Percentiles rank a stretch among this genome's conserved stretches.
These are phyloP conservation scores for Xylariaceae sp. DNA, from an alignment of 2,329 filamentous ascomycete species.

Conservation along the genomic window DNA sequence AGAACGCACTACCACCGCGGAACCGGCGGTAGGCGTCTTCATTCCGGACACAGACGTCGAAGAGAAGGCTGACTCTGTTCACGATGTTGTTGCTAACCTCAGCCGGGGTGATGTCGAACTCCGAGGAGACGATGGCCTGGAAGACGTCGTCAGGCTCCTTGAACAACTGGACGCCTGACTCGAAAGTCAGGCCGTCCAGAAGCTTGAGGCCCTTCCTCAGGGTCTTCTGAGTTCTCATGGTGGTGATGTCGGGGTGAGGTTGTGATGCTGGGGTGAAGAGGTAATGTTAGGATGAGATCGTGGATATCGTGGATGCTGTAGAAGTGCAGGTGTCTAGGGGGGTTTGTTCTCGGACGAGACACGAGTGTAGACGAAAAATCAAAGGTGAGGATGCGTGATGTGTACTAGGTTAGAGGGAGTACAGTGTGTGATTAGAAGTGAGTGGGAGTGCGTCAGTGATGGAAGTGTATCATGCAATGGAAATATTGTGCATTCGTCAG, in stretches of 20 bases:
- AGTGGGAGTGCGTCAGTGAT: no score
- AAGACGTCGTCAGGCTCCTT: slow-evolving; percentile 1
- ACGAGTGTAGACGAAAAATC: no score
- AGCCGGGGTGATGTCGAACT: not conserved
- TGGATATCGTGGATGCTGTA: no score
- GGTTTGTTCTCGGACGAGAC: no score
- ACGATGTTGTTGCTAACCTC: not conserved
- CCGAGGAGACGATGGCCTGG: not conserved
- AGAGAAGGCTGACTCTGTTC: not conserved
- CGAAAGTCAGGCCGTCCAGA: slow-evolving; percentile 9
- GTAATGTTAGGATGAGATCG: no score
- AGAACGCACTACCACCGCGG: slow-evolving; percentile 17
- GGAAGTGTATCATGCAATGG: no score
- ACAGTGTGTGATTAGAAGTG: no score
- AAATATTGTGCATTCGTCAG: no score
- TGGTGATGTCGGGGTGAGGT: not conserved
- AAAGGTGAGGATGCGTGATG: no score
- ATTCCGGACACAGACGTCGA: slow-evolving; percentile 7
- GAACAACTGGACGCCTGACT: not conserved
- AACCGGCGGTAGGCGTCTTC: slow-evolving; percentile 24
- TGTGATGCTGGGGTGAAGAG: no score
- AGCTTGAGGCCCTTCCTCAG: not conserved
- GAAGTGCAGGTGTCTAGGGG: no score
- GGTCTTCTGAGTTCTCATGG: not conserved
- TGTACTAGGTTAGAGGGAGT: no score